A percentile compares a stretch with the other conserved stretches of the same genome.
phyloP scores from a whole-genome alignment of 225 moss, liverwort and hornwort genomes.

The Pseudisothecium myosuroides region DNA sequence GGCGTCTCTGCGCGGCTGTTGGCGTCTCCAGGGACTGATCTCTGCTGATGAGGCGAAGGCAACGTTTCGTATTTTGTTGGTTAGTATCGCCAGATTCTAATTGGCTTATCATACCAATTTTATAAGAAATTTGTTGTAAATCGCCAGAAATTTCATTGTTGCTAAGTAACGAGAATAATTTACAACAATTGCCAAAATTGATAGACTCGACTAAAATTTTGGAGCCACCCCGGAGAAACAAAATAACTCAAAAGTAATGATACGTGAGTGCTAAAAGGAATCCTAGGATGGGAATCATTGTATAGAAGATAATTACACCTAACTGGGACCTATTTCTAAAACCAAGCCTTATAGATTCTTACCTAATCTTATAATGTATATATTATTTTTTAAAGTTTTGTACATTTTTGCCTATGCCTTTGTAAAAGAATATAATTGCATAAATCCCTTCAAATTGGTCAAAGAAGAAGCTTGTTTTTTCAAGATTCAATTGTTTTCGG shows the following conservation, averaged over 20 bases:
- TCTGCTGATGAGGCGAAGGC: neutral
- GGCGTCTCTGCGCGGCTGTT: neutral
- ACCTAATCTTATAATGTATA: neutral
- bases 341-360: no score
- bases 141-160: neutral
- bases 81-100: no score
- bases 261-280: neutral
- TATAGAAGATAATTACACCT: neutral
- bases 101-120: no score
- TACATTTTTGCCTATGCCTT: neutral
- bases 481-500: neutral
- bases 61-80: neutral
- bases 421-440: neutral
- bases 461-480: neutral
- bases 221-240: accelerated
- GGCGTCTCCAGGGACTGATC: neutral
- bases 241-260: neutral
- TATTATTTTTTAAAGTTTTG: neutral
- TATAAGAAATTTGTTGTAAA: no score
- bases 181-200: neutral
- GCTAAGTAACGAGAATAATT: neutral
- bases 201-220: neutral
- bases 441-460: neutral
- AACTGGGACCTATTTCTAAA: neutral
- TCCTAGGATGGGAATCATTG: accelerated